Base-by-base conservation (phyloP, 2,329 filamentous ascomycete genomes). In the Hansfordia pulvinata region DNA sequence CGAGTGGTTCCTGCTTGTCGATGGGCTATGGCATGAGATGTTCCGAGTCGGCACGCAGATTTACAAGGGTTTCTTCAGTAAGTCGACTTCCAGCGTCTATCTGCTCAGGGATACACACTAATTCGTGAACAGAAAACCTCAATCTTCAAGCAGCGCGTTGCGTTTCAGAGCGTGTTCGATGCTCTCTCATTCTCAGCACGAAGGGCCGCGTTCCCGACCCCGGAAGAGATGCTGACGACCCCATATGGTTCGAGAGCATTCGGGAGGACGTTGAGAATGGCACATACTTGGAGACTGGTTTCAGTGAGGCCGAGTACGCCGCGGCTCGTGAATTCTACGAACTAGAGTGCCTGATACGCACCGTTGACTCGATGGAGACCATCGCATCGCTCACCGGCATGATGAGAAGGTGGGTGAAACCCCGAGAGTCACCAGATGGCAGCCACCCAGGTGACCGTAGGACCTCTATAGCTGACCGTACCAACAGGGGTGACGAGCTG, bases 61-160 rank as follows among this genome's bases (percentile, higher is more conserved):
- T n/a, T 83, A 93, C 54, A 80, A 80, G 43, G 75, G 76, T 33
- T 85, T 94, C 43, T 64, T 93, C 24, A 67, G 84, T 92, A 69
- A 62, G 83, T 67, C 17, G n/a, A 18, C 10, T 22, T 19, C 25
- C 24, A 27, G 25, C 10, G 13, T 14, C 10, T 21, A 10, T 11
- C 4, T 8, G 11, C 11, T 20, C 4, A 10, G 11, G n/a, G 15
- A 24, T n/a, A 5, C 5, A 10, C 8, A 9, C 26, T 41, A 24
- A 34, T 27, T 20, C 18, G 17, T 4, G 13, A 25, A 25, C 30
- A 71, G 66, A 57, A 40, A 48, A 59, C 24, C 54, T 58, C 36
- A 60, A 62, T 26, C 50, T 76, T 6, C 57, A 60, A 20, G 67
- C 70, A 4, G 69, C 69, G 9, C 63, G 68, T 17, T 52, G 56